These are phyloP conservation scores for Backusella mclennaniae DNA, from an alignment of 192 early-diverging fungal genomes.

Conservation along the genomic window DNA sequence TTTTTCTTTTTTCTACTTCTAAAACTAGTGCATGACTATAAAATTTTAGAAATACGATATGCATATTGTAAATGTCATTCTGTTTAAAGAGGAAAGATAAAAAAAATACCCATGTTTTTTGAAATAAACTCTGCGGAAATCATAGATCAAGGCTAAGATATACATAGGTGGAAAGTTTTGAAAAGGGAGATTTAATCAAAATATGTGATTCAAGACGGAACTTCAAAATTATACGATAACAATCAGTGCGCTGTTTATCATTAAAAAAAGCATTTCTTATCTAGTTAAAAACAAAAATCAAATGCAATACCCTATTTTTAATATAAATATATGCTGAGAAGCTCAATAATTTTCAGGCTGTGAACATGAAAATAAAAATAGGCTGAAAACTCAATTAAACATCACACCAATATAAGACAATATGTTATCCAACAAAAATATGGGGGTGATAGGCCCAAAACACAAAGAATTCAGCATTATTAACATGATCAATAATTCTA, in stretches of 20 bases:
- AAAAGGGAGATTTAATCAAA: neutral
- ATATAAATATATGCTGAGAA: no score
- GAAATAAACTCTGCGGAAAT: neutral
- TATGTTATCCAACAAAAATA: no score
- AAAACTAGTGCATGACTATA: neutral
- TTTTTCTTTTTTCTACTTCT: neutral
- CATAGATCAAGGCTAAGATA: slow-evolving; percentile 3
- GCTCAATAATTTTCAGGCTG: no score
- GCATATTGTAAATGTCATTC: neutral
- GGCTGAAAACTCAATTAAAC: no score
- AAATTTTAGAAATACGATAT: neutral
- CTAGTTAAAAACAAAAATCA: no score
- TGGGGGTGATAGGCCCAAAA: no score
- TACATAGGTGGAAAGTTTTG: neutral
- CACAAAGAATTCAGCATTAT: no score
- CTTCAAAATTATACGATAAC: neutral
- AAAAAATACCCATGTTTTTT: neutral
- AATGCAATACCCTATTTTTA: no score
- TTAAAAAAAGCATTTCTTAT: no score
- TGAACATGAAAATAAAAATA: no score
- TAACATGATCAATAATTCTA: no score
- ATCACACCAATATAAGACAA: no score
- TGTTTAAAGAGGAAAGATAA: neutral
- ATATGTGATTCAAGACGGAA: neutral
- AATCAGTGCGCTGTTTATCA: neutral